Evolutionary conservation across 2,329 filamentous ascomycete genomes (phyloP).

Genomic region (Fusarium tuaranense): DNA sequence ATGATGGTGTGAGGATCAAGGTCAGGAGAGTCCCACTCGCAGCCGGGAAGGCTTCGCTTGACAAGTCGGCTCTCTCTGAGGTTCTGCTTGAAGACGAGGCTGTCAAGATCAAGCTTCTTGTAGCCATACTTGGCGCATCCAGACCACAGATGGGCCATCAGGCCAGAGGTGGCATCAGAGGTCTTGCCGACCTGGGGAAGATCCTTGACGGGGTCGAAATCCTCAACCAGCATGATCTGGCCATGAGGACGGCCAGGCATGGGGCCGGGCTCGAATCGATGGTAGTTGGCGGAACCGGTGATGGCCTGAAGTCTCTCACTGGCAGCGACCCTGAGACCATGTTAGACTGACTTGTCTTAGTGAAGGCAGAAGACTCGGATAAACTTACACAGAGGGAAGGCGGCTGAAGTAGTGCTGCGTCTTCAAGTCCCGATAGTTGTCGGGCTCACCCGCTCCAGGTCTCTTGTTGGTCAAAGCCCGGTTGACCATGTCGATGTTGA

Average conservation of each 20-base stretch:
- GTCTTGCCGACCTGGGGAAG: neutral
- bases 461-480: slow-evolving; percentile 4
- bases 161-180: neutral
- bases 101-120: slow-evolving; percentile 39
- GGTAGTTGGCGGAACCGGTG: slow-evolving; percentile 24
- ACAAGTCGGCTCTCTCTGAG: neutral
- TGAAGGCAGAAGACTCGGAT: neutral
- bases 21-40: neutral
- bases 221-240: slow-evolving; percentile 18
- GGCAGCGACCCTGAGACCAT: slow-evolving; percentile 12
- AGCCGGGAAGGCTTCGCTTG: neutral
- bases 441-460: slow-evolving; percentile 6
- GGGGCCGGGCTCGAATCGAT: slow-evolving; percentile 2
- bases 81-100: slow-evolving; percentile 33
- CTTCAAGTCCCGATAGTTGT: neutral
- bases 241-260: neutral
- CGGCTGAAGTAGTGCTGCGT: slow-evolving; percentile 8
- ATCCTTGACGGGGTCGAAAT: neutral
- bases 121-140: slow-evolving; percentile 35
- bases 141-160: slow-evolving; percentile 31
- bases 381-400: slow-evolving; percentile 15
- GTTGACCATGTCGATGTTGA: neutral
- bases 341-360: neutral
- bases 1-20: neutral
- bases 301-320: slow-evolving; percentile 34